Evolutionary conservation across 202 grass and related monocot species (phyloP), one percentile per base, ranked within the genome.

Genomic region (Panicum hallii): DNA sequence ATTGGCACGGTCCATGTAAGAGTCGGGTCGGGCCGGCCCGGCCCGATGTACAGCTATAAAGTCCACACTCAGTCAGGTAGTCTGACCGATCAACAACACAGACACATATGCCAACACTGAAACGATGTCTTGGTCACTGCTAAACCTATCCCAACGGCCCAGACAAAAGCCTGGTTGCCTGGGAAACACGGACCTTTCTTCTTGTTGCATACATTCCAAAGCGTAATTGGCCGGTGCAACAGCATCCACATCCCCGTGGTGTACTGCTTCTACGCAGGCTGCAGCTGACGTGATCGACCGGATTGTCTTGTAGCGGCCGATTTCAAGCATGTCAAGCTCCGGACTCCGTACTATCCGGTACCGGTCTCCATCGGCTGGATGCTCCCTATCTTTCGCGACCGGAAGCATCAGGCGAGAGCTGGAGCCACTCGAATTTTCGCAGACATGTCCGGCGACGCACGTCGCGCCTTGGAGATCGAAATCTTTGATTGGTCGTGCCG

Each of bases 331-430:
- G 52, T 49, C 42, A 7, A 32, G 38, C 17, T 60, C 9, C 16
- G 8, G 13, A 5, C 3, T n/a, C 79, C 63, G 79, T 70, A 82
- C 63, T 7, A 20, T 61, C 28, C 34, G 79, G 63, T 70, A 70
- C 53, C 6, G 0, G 85, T 87, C 79, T 58, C 71, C 22, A 43
- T 82, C 63, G 11, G 34, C 12, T 5, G 16, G 64, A 83, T 87
- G 75, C 47, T 70, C 64, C 19, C 14, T 14, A 12, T 34, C 62
- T 76, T 50, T 82, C 54, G 13, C 34, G 5, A 28, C 32, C 30
- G 13, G 70, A 63, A 49, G 42, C 40, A 4, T 70, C 54, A 8
- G 43, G 45, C 6, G 16, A 9, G 6, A 41, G 0, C 4, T 52
- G 22, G 70, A 53, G 30, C 14, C 47, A 53, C 45, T 73, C 15